A percentile compares a stretch with the other conserved stretches of the same genome.
These are phyloP conservation scores for Penicillium coffeae DNA, from an alignment of 495 filamentous ascomycete genomes.

Conservation along the genomic window DNA sequence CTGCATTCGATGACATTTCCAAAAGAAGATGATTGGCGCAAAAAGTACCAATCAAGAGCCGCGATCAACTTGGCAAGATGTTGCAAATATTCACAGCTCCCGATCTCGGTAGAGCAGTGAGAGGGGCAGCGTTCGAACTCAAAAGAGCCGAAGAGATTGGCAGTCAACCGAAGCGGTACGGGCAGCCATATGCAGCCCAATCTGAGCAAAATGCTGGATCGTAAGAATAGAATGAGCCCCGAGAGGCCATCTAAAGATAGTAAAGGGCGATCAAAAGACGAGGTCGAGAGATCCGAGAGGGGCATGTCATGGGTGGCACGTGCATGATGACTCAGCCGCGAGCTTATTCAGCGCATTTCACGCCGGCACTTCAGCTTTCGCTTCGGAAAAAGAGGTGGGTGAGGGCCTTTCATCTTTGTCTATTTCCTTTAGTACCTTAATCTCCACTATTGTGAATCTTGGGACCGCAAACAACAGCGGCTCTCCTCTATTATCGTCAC, in stretches of 20 bases:
- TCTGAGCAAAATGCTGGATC: background rate
- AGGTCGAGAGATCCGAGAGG: background rate
- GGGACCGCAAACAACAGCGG: background rate
- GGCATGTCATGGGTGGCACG: slow-evolving; percentile 20
- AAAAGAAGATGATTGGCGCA: background rate
- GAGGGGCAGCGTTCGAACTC: background rate
- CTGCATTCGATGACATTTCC: slow-evolving; percentile 51
- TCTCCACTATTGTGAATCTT: background rate
- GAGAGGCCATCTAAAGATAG: slow-evolving; percentile 23
- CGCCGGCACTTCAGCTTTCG: slow-evolving; percentile 18
- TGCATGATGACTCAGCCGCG: slow-evolving; percentile 14
- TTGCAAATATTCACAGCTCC: no score
- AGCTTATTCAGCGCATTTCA: slow-evolving; percentile 5
- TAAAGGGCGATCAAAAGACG: slow-evolving; percentile 8
- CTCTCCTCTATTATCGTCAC: background rate
- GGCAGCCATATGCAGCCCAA: slow-evolving; percentile 6
- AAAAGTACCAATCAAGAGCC: no score
- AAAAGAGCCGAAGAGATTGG: slow-evolving; percentile 5
- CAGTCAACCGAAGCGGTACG: background rate
- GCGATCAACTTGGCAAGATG: no score
- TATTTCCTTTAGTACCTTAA: slow-evolving; percentile 1
- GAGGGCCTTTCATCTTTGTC: slow-evolving; percentile 3
- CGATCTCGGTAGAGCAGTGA: background rate
- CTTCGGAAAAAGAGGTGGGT: slow-evolving; percentile 17
- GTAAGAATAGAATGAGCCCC: slow-evolving; percentile 14